Evolutionary conservation across 495 filamentous ascomycete genomes (phyloP).

Genomic region (Parachaetomium inaequale): DNA sequence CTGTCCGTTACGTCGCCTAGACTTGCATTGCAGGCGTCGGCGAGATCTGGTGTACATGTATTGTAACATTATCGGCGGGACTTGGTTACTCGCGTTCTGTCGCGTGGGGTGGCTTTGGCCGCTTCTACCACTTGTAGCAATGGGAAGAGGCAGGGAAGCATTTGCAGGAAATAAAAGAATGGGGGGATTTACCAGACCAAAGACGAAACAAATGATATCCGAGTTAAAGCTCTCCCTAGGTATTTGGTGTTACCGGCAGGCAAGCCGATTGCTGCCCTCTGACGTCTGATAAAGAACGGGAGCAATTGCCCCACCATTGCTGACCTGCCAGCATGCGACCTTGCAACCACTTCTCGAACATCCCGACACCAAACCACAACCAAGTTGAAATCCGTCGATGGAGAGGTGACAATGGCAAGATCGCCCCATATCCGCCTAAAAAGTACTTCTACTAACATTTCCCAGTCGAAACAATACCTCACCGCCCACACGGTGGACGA

Average conservation of each 20-base stretch:
- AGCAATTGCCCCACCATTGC: conserved; percentile 7
- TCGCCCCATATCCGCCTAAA: too few relatives aligned
- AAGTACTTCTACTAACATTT: background rate
- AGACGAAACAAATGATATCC: too few relatives aligned
- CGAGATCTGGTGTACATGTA: conserved; percentile 10
- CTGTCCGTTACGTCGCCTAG: background rate
- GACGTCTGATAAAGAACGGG: background rate
- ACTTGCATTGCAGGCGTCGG: background rate
- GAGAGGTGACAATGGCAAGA: conserved; percentile 45
- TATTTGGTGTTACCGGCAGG: background rate
- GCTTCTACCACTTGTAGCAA: too few relatives aligned
- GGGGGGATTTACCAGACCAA: background rate
- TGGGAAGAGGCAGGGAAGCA: background rate
- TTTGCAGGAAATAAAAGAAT: background rate
- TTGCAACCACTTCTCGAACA: background rate
- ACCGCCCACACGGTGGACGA: conserved; percentile 84
- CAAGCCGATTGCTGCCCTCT: background rate
- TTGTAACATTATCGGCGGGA: conserved; percentile 16
- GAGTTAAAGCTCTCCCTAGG: background rate
- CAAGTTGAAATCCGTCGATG: conserved; percentile 18
- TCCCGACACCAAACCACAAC: background rate
- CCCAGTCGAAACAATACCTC: conserved; percentile 95
- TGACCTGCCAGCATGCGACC: background rate
- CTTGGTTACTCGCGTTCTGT: background rate
- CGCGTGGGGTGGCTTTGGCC: too few relatives aligned